Base-by-base conservation (phyloP, 805 yeast species). In the Hermanozyma aechmeae region DNA sequence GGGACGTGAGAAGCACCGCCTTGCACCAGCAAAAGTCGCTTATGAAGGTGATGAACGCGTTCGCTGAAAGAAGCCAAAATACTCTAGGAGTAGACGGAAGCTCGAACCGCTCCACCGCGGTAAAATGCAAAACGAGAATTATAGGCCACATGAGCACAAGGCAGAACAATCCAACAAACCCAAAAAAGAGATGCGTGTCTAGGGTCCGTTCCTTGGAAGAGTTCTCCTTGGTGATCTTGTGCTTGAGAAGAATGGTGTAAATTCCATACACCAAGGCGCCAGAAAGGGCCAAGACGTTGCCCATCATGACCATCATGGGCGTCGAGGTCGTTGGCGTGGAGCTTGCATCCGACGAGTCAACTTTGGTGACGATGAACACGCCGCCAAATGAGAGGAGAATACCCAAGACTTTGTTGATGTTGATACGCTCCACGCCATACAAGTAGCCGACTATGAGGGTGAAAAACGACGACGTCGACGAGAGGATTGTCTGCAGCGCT, bases 11-110 rank as follows among this genome's bases (percentile, higher is more conserved):
- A 18, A 92, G 66, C 73, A 87, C 92, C 0, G 97, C 94, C 38
- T 84, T 75, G 19, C 95, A 95, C 98, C 98, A 92, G 46, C 93
- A 76, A 43, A 79, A 86, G 51, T 92, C 98, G 23, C 94, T 79
- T 11, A 87, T 55, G 41, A 92, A 79, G 1, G 96, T 85, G 24
- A 85, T 75, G 20, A 73, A 46, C 34, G 87, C 81, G 51, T 92
- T 92, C 26, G 73, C 37, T 0, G 68, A 28, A 5, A 89, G 57
- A 3, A 86, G 60, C 1, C 54, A 33, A 45, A 76, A 58, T 3
- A 79, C 73, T 22, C 62, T 60, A 0, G 57, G 37, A 2, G 70
- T 53, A 0, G 66, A 61, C 1, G 97, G 97, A 25, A 79, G 45
- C 43, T 73, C 86, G 37, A 92, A 78, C 6, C 51, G 55, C 53